Percentiles rank a stretch among this genome's conserved stretches.
Conservation (phyloP, 352 stramenopile species). For the Blastocystis sp. region DNA sequence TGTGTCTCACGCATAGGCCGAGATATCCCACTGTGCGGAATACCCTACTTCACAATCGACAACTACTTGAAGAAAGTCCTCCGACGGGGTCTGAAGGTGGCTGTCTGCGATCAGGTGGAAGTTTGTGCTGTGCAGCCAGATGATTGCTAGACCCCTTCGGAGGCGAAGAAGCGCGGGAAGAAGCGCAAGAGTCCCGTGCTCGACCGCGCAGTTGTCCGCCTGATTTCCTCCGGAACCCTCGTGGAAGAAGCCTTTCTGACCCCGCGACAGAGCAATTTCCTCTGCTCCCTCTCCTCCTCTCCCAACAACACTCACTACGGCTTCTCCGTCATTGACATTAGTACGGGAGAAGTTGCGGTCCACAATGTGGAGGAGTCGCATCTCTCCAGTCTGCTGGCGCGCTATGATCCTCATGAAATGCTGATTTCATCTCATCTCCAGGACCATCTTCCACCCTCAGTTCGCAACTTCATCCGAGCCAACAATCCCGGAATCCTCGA, state of each 20-base stretch:
- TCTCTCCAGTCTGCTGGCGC: slow-evolving; percentile 48
- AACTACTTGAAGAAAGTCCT: slow-evolving; percentile 70
- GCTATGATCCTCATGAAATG: slow-evolving; percentile 50
- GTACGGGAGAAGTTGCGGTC: slow-evolving; percentile 49
- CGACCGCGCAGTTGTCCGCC: slow-evolving; percentile 37
- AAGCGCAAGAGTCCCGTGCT: slow-evolving; percentile 54
- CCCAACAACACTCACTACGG: slow-evolving; percentile 36
- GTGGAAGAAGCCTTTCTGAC: slow-evolving; percentile 60
- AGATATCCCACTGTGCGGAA: slow-evolving; percentile 70
- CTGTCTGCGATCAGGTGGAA: slow-evolving; percentile 71
- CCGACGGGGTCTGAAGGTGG: slow-evolving; percentile 66
- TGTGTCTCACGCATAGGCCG: slow-evolving; percentile 18
- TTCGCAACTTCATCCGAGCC: not conserved
- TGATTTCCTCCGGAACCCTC: slow-evolving; percentile 61
- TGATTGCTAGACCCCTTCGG: slow-evolving; percentile 27
- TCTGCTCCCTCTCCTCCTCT: slow-evolving; percentile 34
- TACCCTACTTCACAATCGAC: slow-evolving; percentile 70
- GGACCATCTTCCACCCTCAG: not conserved
- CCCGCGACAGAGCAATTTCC: slow-evolving; percentile 51
- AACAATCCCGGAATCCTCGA: not conserved
- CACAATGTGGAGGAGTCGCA: slow-evolving; percentile 38
- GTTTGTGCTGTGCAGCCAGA: not conserved
- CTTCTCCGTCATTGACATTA: slow-evolving; percentile 63
- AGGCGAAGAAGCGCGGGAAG: slow-evolving; percentile 22
- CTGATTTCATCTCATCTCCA: slow-evolving; percentile 1